Percentiles rank a stretch among this genome's conserved stretches.
Conservation (phyloP, 805 yeast species). For the Brettanomyces nanus region DNA sequence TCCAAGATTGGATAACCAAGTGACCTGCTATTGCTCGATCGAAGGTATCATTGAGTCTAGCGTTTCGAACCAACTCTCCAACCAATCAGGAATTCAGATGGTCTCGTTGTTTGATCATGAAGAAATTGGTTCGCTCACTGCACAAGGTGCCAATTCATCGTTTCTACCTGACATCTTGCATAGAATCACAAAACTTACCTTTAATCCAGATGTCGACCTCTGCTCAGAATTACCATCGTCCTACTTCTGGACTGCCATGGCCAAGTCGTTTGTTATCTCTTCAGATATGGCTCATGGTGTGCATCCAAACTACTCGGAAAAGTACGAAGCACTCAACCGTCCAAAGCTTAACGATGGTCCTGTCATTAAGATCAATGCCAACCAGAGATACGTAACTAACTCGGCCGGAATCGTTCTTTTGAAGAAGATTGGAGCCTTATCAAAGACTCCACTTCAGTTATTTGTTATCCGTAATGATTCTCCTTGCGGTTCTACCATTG, state of each 20-base stretch:
- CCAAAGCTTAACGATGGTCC: constrained; percentile 87
- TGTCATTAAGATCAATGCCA: constrained; percentile 87
- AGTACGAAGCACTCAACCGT: constrained; percentile 69
- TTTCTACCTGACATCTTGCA: constrained; percentile 73
- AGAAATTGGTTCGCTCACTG: constrained; percentile 88
- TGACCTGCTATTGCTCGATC: constrained; percentile 76
- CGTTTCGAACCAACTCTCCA: constrained; percentile 23
- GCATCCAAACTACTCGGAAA: constrained; percentile 80
- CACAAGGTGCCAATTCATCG: constrained; percentile 95
- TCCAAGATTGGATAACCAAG: constrained; percentile 85
- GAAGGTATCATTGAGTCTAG: constrained; percentile 56
- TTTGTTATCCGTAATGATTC: constrained; percentile 92
- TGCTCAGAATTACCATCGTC: constrained; percentile 26
- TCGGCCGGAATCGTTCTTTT: constrained; percentile 79
- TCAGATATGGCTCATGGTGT: constrained; percentile 97
- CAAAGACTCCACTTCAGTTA: constrained; percentile 75
- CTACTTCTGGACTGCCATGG: constrained; percentile 44
- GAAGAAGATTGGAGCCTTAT: constrained; percentile 59
- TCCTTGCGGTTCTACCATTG: constrained; percentile 95
- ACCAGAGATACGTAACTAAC: constrained; percentile 92
- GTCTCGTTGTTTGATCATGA: constrained; percentile 91
- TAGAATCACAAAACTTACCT: constrained; percentile 48
- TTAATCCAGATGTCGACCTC: constrained; percentile 29
- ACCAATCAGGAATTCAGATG: constrained; percentile 56
- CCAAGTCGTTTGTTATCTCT: constrained; percentile 80